Evolutionary conservation across 805 yeast genomes (phyloP), one percentile per base, ranked within the genome.

Genomic region (Ascoidea tarda): DNA sequence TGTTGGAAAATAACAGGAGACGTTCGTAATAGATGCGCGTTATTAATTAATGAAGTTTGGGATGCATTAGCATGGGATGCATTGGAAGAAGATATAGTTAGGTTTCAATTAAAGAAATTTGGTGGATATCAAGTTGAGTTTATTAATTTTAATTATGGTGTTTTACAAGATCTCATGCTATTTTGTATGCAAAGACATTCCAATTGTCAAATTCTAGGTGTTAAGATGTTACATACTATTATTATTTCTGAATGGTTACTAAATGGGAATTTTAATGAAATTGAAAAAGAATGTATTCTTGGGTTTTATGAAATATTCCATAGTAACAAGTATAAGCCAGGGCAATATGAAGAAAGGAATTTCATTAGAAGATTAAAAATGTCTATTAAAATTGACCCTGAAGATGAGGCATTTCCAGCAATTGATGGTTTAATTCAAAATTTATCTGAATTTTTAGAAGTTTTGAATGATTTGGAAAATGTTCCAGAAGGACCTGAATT

Each of bases 401-500:
- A 81, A 59, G 89, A 84, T 63, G 84, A 76, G 53, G 81, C 86
- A 0, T 79, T 73, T 56, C 63, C 63, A 1, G 67, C 76, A 32
- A 69, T 81, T 46, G 67, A 73, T 54, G 68, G 68, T 46, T 77
- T 80, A 53, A 71, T 83, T 52, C 73, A 72, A 53, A 78, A 76
- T 47, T 59, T 86, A 46, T 66, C 78, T 32, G 82, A 79, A 31
- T 85, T 86, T 65, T 66, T 87, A 54, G 78, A 74, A 52, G 78
- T 80, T 14, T 72, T 85, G 60, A 74, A 78, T 55, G 87, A 85
- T 60, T 76, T 84, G 59, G 77, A 77, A 59, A 75, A 77, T 54
- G 87, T 88, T 53, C 96, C 96, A 12, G 75, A 74, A 49, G 89
- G 89, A 16, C 81, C 81, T 47, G 95, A 87, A 61, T 89, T 84